Percentiles rank a stretch among this genome's conserved stretches.
These are phyloP conservation scores for Sarocladium kiliense DNA, from an alignment of 2,329 filamentous ascomycete species.

Conservation along the genomic window DNA sequence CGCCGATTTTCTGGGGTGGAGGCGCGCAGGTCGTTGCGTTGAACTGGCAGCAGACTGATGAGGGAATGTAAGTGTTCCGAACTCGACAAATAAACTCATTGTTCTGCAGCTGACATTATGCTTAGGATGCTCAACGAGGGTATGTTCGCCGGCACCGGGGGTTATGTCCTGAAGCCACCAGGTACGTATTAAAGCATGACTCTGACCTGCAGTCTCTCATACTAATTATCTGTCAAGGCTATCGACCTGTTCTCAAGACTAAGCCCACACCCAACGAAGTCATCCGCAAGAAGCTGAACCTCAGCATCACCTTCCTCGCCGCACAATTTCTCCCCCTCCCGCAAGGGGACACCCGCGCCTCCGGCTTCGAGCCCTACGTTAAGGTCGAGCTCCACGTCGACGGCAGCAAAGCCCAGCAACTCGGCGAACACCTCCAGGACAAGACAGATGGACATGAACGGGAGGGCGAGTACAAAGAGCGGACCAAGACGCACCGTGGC, in stretches of 20 bases:
- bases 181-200: slow-evolving; percentile 34
- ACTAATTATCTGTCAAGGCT: slow-evolving; percentile 23
- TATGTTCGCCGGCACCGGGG: slow-evolving; percentile 80
- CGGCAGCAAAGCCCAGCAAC: slow-evolving; percentile 42
- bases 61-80: slow-evolving; percentile 55
- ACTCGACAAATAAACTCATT: background rate
- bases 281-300: slow-evolving; percentile 54
- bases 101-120: background rate
- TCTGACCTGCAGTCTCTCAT: slow-evolving; percentile 1
- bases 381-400: slow-evolving; percentile 83
- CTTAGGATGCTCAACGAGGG: slow-evolving; percentile 77
- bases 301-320: slow-evolving; percentile 69
- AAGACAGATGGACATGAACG: slow-evolving; percentile 27
- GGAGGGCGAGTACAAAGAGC: slow-evolving; percentile 49
- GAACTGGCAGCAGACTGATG: slow-evolving; percentile 90
- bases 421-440: slow-evolving; percentile 30
- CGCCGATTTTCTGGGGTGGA: slow-evolving; percentile 78
- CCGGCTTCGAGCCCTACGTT: slow-evolving; percentile 71
- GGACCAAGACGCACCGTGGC: slow-evolving; percentile 54
- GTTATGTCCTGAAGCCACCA: slow-evolving; percentile 80
- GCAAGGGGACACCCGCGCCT: slow-evolving; percentile 39
- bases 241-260: slow-evolving; percentile 21
- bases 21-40: slow-evolving; percentile 88
- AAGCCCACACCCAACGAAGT: slow-evolving; percentile 26
- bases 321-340: slow-evolving; percentile 72